Evolutionary conservation across 108 stramenopile genomes (phyloP).

Genomic region (Epipyxis sp.): DNA sequence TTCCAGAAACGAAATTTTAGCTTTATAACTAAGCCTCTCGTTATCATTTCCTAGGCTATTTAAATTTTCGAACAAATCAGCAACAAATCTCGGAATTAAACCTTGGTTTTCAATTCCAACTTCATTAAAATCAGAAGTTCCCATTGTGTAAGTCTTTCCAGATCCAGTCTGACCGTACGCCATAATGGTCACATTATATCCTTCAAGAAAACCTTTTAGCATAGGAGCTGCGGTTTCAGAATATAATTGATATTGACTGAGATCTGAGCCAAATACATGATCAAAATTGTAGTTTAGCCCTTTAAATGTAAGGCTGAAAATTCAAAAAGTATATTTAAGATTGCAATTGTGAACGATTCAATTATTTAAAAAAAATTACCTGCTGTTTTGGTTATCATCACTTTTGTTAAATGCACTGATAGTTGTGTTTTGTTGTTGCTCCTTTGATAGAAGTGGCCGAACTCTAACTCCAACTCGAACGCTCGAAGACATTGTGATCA

Average conservation of each 20-base stretch:
- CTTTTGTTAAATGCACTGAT: not conserved
- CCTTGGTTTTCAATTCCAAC: constrained; percentile 37
- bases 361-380: not conserved
- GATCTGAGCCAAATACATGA: constrained; percentile 46
- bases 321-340: constrained; percentile 15
- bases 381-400: not conserved
- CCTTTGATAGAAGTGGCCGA: constrained; percentile 43
- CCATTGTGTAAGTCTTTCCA: constrained; percentile 79
- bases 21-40: constrained; percentile 43
- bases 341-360: not conserved
- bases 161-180: constrained; percentile 87
- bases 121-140: constrained; percentile 35
- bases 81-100: constrained; percentile 80
- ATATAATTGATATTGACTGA: constrained; percentile 60
- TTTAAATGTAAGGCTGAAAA: constrained; percentile 45
- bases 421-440: constrained; percentile 14
- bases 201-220: constrained; percentile 72
- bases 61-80: constrained; percentile 69
- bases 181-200: constrained; percentile 77
- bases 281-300: constrained; percentile 42
- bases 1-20: constrained; percentile 54
- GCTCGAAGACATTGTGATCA: too few relatives aligned
- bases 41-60: constrained; percentile 35
- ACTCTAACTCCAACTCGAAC: constrained; percentile 54
- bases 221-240: constrained; percentile 61